These are phyloP conservation scores for Castanospermum australe DNA, from an alignment of 306 rosid species.

Conservation along the genomic window DNA sequence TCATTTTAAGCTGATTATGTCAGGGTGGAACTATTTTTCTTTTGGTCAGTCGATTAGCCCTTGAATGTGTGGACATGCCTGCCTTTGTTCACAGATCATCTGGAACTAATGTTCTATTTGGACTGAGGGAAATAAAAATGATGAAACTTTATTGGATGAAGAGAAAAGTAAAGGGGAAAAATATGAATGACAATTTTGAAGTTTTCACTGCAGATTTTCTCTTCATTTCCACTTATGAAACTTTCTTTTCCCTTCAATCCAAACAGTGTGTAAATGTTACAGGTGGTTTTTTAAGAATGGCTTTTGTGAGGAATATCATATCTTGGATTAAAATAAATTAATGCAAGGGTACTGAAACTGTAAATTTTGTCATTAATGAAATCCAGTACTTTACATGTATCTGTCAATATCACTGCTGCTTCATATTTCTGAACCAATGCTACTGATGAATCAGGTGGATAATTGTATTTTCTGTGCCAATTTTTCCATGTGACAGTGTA, in stretches of 20 bases:
- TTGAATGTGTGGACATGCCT: not conserved
- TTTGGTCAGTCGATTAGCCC: not conserved
- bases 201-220: not conserved
- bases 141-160: not conserved
- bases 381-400: not conserved
- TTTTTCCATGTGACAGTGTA: too few relatives aligned
- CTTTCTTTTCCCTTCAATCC: not conserved
- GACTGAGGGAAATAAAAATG: not conserved
- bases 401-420: not conserved
- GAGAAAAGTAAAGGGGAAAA: not conserved
- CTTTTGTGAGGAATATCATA: not conserved
- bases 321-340: conserved; percentile 10
- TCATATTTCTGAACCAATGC: too few relatives aligned
- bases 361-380: not conserved
- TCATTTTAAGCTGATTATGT: not conserved
- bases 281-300: not conserved
- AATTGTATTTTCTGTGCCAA: too few relatives aligned
- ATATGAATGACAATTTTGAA: not conserved
- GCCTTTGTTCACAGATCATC: conserved; percentile 13
- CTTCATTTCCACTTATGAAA: not conserved
- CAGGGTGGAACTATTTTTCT: not conserved
- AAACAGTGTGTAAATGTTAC: not conserved
- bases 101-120: conserved; percentile 15
- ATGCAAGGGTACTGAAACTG: not conserved
- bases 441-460: too few relatives aligned